phyloP scores from a whole-genome alignment of 306 rosid species.

The Gastrolobium villosum region DNA sequence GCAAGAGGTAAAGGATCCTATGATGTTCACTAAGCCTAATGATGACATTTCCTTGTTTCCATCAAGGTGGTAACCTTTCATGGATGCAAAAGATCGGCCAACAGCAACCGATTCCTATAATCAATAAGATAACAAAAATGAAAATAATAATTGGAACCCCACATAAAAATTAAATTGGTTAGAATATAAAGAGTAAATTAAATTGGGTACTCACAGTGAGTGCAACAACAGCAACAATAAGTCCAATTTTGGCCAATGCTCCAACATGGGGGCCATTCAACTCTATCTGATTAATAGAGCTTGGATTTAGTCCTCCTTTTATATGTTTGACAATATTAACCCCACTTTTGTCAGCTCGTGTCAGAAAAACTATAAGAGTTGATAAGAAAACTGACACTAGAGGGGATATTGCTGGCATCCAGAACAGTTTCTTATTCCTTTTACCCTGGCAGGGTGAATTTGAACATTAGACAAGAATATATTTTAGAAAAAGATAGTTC shows the following conservation, averaged over 20 bases:
- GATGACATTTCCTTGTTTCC: conserved; percentile 82
- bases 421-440: conserved; percentile 63
- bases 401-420: conserved; percentile 78
- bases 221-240: conserved; percentile 65
- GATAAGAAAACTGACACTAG: conserved; percentile 66
- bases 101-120: conserved; percentile 73
- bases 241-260: conserved; percentile 62
- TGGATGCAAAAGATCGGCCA: conserved; percentile 28
- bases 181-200: neutral
- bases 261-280: conserved; percentile 54
- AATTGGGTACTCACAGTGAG: conserved; percentile 56
- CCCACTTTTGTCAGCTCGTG: conserved; percentile 62
- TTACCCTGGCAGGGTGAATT: conserved; percentile 59
- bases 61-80: conserved; percentile 67
- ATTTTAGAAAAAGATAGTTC: neutral
- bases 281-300: conserved; percentile 58
- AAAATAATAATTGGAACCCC: neutral
- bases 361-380: conserved; percentile 63
- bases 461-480: neutral
- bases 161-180: neutral
- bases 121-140: neutral
- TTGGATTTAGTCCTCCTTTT: conserved; percentile 72
- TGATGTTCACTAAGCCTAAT: conserved; percentile 45
- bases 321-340: conserved; percentile 67
- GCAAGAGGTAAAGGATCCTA: conserved; percentile 75